Evolutionary conservation across 2,329 filamentous ascomycete genomes (phyloP).

Genomic region (Cladosporium sp.): DNA sequence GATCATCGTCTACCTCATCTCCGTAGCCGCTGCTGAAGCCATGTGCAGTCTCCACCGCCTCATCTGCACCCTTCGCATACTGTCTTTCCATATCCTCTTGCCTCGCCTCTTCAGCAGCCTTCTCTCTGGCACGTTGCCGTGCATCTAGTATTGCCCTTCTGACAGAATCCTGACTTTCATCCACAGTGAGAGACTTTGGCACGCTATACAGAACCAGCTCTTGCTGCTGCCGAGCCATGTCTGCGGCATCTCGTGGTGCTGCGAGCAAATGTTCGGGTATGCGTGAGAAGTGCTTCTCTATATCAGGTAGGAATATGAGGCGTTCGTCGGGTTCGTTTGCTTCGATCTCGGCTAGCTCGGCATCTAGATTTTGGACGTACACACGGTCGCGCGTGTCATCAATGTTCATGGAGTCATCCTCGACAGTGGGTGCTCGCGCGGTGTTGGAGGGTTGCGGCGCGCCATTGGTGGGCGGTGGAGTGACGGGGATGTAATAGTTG

Average conservation of each 20-base stretch:
- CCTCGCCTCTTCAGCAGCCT: slow-evolving; percentile 26
- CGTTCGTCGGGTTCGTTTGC: slow-evolving; percentile 54
- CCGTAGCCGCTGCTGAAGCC: slow-evolving; percentile 27
- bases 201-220: slow-evolving; percentile 78
- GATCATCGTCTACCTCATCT: slow-evolving; percentile 40
- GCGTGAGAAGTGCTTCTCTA: slow-evolving; percentile 71
- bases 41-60: slow-evolving; percentile 29
- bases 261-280: slow-evolving; percentile 64
- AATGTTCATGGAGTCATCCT: slow-evolving; percentile 68
- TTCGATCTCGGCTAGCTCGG: slow-evolving; percentile 70
- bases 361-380: slow-evolving; percentile 86
- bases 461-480: slow-evolving; percentile 5
- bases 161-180: slow-evolving; percentile 68
- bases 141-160: slow-evolving; percentile 79
- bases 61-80: slow-evolving; percentile 22
- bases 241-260: slow-evolving; percentile 45
- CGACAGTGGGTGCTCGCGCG: slow-evolving; percentile 18
- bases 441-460: neutral
- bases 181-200: slow-evolving; percentile 69
- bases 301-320: slow-evolving; percentile 77
- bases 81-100: slow-evolving; percentile 30
- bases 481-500: slow-evolving; percentile 54
- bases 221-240: slow-evolving; percentile 52
- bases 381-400: slow-evolving; percentile 84
- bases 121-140: slow-evolving; percentile 61